These are phyloP conservation scores for Talaromyces atroroseus DNA, from an alignment of 2,329 filamentous ascomycete species.

Conservation along the genomic window DNA sequence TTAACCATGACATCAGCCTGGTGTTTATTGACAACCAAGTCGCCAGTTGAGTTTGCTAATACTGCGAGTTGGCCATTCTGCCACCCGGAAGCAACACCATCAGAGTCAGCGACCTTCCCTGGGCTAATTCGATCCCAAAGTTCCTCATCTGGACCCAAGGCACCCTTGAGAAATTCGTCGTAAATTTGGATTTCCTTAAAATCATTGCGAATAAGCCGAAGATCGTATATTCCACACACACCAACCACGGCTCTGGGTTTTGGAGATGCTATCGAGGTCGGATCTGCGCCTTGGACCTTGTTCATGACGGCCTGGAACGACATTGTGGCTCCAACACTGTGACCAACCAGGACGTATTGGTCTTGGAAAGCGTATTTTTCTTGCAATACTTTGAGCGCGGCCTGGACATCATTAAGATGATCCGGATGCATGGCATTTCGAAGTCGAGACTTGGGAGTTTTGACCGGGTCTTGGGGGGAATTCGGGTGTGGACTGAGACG, in stretches of 20 bases:
- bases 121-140: constrained; percentile 38
- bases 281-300: constrained; percentile 13
- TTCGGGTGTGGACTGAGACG: constrained; percentile 40
- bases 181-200: constrained; percentile 30
- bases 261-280: constrained; percentile 14
- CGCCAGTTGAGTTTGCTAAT: constrained; percentile 37
- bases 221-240: constrained; percentile 43
- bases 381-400: constrained; percentile 38
- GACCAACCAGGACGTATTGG: constrained; percentile 41
- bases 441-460: constrained; percentile 23
- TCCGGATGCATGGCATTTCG: constrained; percentile 40
- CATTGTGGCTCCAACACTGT: constrained; percentile 44
- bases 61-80: constrained; percentile 30
- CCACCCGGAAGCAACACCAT: constrained; percentile 31
- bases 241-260: constrained; percentile 37
- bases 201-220: constrained; percentile 31
- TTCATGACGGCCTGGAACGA: constrained; percentile 42
- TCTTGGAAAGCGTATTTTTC: constrained; percentile 33
- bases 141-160: constrained; percentile 35
- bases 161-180: constrained; percentile 36
- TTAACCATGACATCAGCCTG: constrained; percentile 44
- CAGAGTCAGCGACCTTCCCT: constrained; percentile 24
- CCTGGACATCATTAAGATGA: constrained; percentile 39
- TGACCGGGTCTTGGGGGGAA: constrained; percentile 31
- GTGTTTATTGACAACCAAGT: constrained; percentile 35